A percentile compares a stretch with the other conserved stretches of the same genome.
phyloP scores from a whole-genome alignment of 73 alveolate genomes.

The Paramecium pentaurelia region DNA sequence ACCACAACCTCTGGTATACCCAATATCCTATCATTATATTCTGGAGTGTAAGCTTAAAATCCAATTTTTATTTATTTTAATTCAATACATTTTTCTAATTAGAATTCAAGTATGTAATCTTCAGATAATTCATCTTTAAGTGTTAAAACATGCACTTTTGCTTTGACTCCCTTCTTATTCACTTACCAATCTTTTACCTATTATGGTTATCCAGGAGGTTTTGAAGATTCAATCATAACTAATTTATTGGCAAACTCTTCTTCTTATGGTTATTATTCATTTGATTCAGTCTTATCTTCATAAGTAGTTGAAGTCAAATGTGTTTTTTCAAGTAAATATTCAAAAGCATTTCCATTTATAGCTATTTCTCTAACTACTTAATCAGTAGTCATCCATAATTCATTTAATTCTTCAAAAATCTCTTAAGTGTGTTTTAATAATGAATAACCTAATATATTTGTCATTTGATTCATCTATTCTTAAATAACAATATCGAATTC shows the following conservation, averaged over 20 bases:
- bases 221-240: not conserved
- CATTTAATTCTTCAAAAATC: slow-evolving; percentile 29
- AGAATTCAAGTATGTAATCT: slow-evolving; percentile 1
- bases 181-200: slow-evolving; percentile 24
- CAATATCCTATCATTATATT: slow-evolving; percentile 40
- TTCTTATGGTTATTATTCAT: not conserved
- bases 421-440: slow-evolving; percentile 12
- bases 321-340: slow-evolving; percentile 22
- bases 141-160: not conserved
- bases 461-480: not conserved
- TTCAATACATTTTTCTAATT: slow-evolving; percentile 23
- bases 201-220: not conserved
- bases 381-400: slow-evolving; percentile 36
- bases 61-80: slow-evolving; percentile 48
- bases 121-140: not conserved
- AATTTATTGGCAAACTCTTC: slow-evolving; percentile 6
- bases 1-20: slow-evolving; percentile 48
- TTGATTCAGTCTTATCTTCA: not conserved
- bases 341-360: slow-evolving; percentile 33
- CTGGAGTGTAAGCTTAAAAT: slow-evolving; percentile 51
- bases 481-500: not conserved
- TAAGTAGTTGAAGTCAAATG: not conserved
- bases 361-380: slow-evolving; percentile 16
- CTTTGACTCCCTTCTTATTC: slow-evolving; percentile 27
- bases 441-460: not conserved